These are phyloP conservation scores for Gossypium anomalum DNA, from an alignment of 345 rosid genomes.

Conservation along the genomic window DNA sequence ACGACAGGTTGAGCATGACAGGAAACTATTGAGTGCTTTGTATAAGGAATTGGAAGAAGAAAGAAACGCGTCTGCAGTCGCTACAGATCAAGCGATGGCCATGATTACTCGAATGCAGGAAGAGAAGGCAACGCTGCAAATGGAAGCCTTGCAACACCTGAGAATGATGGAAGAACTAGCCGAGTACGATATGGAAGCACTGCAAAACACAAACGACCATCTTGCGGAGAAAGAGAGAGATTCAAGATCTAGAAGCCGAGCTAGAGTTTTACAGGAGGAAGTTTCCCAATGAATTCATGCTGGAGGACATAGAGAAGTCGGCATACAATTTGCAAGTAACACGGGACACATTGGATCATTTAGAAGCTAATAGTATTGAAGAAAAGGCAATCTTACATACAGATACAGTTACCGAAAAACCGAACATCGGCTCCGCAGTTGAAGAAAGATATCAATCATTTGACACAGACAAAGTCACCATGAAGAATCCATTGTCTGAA, in stretches of 20 bases:
- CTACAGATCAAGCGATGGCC: slow-evolving; percentile 96
- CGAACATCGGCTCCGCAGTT: neutral
- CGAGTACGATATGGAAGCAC: slow-evolving; percentile 90
- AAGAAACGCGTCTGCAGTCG: slow-evolving; percentile 78
- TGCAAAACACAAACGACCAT: slow-evolving; percentile 70
- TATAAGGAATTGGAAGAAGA: slow-evolving; percentile 93
- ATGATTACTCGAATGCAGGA: slow-evolving; percentile 96
- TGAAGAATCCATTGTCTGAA: slow-evolving; percentile 6
- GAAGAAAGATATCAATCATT: slow-evolving; percentile 9
- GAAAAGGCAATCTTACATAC: neutral
- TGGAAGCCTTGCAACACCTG: slow-evolving; percentile 88
- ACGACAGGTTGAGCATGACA: slow-evolving; percentile 82
- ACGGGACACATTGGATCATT: slow-evolving; percentile 18
- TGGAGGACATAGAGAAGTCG: slow-evolving; percentile 17
- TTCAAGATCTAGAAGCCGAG: slow-evolving; percentile 85
- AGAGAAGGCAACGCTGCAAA: slow-evolving; percentile 79
- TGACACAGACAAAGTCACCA: neutral
- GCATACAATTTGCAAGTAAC: slow-evolving; percentile 13
- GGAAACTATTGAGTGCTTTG: slow-evolving; percentile 44
- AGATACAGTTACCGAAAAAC: slow-evolving; percentile 4
- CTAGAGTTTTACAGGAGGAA: slow-evolving; percentile 58
- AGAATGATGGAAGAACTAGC: slow-evolving; percentile 86
- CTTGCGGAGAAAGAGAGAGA: slow-evolving; percentile 69
- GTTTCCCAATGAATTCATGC: slow-evolving; percentile 27
- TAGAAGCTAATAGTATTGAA: slow-evolving; percentile 19